Evolutionary conservation across 352 stramenopile genomes (phyloP).

Genomic region (Phytophthora pistaciae): DNA sequence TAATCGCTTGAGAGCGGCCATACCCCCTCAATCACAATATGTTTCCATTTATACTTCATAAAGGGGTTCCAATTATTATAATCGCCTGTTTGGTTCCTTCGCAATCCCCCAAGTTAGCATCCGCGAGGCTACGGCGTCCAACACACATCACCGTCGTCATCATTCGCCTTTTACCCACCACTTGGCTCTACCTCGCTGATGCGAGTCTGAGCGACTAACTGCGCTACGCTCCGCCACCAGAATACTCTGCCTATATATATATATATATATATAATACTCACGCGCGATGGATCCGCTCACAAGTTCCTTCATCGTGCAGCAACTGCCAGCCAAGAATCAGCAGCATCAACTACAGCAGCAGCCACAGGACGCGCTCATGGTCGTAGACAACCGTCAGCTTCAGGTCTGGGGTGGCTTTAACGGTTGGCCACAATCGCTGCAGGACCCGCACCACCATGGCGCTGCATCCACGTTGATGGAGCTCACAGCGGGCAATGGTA

Average conservation of each 20-base stretch:
- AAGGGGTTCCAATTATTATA: background rate
- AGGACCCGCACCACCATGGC: conserved; percentile 6
- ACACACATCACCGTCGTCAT: conserved; percentile 5
- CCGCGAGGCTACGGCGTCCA: background rate
- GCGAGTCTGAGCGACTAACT: background rate
- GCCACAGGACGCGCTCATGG: conserved; percentile 27
- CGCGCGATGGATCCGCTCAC: conserved; percentile 24
- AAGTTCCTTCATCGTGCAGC: background rate
- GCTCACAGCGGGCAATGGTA: background rate
- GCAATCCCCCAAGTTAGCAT: conserved; percentile 2
- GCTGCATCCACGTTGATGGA: conserved; percentile 20
- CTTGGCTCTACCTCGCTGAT: background rate
- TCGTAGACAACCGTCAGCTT: conserved; percentile 31
- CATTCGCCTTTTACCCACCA: conserved; percentile 8
- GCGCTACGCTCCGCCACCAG: background rate
- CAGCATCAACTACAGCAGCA: background rate
- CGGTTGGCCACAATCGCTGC: conserved; percentile 9
- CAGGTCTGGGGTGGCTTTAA: conserved; percentile 25
- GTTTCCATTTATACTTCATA: background rate
- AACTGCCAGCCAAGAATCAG: conserved; percentile 5
- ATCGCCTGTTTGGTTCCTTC: too few relatives aligned
- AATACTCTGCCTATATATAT: background rate
- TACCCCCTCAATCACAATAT: background rate
- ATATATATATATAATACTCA: background rate
- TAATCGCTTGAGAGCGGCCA: conserved; percentile 13